Evolutionary conservation across 495 filamentous ascomycete genomes (phyloP).

Genomic region (Penicillium antarcticum): DNA sequence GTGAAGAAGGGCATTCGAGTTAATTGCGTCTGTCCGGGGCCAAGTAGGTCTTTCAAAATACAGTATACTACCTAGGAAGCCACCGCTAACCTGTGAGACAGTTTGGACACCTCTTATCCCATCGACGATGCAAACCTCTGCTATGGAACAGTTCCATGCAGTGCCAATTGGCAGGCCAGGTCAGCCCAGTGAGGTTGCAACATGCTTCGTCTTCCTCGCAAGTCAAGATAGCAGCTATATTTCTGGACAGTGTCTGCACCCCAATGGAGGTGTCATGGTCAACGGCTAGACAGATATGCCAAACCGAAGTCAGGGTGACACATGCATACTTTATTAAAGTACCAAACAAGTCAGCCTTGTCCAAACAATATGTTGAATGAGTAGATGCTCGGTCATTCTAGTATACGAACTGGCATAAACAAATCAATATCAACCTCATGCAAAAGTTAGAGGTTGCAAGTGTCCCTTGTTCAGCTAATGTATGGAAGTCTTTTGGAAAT

Average conservation of each 20-base stretch:
- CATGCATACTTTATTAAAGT: too few species aligned
- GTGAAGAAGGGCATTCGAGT: slow-evolving; percentile 71
- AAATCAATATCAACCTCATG: too few species aligned
- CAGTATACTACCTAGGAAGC: neutral
- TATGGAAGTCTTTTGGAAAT: too few species aligned
- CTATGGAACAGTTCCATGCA: slow-evolving; percentile 65
- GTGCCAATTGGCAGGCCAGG: slow-evolving; percentile 77
- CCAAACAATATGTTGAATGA: too few species aligned
- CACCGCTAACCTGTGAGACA: neutral
- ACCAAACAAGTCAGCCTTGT: too few species aligned
- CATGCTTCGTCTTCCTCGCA: slow-evolving; percentile 83
- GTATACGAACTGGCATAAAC: too few species aligned
- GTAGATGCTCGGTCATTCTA: too few species aligned
- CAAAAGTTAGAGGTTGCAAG: too few species aligned
- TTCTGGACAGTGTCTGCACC: slow-evolving; percentile 59
- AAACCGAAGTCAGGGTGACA: neutral
- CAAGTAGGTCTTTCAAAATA: slow-evolving; percentile 33
- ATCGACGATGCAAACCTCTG: slow-evolving; percentile 68
- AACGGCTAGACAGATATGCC: slow-evolving; percentile 42
- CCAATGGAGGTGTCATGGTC: slow-evolving; percentile 63
- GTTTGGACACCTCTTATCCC: slow-evolving; percentile 86
- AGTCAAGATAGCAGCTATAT: slow-evolving; percentile 70
- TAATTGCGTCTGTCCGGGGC: slow-evolving; percentile 78
- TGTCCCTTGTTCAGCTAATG: too few species aligned
- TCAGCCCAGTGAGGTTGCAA: slow-evolving; percentile 76